These are phyloP conservation scores for Hypoxylon sp. DNA, from an alignment of 2,329 filamentous ascomycete genomes.

Conservation along the genomic window DNA sequence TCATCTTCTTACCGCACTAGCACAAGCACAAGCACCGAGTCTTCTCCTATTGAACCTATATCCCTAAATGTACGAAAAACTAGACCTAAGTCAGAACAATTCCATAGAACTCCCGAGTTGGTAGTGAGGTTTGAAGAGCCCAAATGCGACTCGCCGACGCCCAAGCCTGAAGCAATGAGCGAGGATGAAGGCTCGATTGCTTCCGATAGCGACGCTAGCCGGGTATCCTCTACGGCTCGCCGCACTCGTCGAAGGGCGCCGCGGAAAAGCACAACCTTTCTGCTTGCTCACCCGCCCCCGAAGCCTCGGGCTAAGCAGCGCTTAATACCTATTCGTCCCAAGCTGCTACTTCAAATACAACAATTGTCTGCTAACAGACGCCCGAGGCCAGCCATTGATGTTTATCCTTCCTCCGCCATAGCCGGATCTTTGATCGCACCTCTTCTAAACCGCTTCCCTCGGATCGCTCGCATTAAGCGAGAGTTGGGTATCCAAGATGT, in stretches of 20 bases:
- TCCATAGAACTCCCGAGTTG: constrained; percentile 27
- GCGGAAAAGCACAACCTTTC: constrained; percentile 69
- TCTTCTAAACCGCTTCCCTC: constrained; percentile 68
- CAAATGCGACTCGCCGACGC: constrained; percentile 39
- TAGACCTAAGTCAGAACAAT: constrained; percentile 30
- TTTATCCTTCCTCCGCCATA: constrained; percentile 73
- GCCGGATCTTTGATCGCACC: constrained; percentile 65
- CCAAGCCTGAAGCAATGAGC: constrained; percentile 48
- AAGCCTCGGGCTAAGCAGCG: constrained; percentile 67
- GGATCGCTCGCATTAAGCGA: constrained; percentile 69
- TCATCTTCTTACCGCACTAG: constrained; percentile 35
- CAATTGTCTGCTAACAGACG: constrained; percentile 67
- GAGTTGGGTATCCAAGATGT: constrained; percentile 74
- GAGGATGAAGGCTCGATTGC: constrained; percentile 59
- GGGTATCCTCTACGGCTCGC: constrained; percentile 50
- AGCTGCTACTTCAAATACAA: constrained; percentile 76
- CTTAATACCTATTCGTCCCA: constrained; percentile 71
- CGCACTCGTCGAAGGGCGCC: constrained; percentile 54
- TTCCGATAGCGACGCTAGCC: constrained; percentile 59
- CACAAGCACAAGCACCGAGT: constrained; percentile 20
- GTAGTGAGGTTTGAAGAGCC: constrained; percentile 38
- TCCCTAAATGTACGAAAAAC: constrained; percentile 21
- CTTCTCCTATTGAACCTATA: constrained; percentile 28
- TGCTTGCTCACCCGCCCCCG: constrained; percentile 73
- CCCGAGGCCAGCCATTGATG: constrained; percentile 74